phyloP scores from a whole-genome alignment of 2,329 filamentous ascomycete genomes.

The Aspergillus aculeatus region DNA sequence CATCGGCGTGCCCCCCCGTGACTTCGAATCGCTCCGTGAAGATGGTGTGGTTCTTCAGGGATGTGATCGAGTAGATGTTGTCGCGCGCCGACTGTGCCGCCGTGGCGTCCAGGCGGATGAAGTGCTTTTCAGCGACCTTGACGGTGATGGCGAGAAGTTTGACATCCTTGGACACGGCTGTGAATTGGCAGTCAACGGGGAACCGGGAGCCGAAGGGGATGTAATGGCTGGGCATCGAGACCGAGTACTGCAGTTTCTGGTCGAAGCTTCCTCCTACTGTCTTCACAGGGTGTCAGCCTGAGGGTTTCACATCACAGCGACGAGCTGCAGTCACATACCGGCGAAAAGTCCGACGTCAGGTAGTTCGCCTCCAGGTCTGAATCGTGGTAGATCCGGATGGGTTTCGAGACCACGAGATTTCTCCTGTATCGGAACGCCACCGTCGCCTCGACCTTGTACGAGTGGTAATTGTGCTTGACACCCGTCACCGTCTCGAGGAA shows the following conservation, averaged over 20 bases:
- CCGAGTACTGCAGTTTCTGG: constrained; percentile 16
- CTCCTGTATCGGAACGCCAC: constrained; percentile 10
- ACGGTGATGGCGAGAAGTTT: constrained; percentile 11
- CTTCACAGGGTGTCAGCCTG: neutral
- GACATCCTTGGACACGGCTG: constrained; percentile 14
- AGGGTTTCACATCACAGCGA: too few relatives aligned
- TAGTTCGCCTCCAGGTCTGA: constrained; percentile 1
- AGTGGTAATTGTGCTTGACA: constrained; percentile 16
- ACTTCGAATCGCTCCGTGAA: neutral
- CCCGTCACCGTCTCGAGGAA: constrained; percentile 16
- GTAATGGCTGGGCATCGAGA: constrained; percentile 19
- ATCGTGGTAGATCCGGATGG: constrained; percentile 16
- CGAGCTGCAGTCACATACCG: constrained; percentile 3
- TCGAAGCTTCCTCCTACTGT: constrained; percentile 10
- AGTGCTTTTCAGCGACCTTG: constrained; percentile 18
- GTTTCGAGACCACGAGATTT: constrained; percentile 15
- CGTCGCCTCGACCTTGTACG: constrained; percentile 16
- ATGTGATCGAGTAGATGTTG: constrained; percentile 14
- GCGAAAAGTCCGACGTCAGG: neutral
- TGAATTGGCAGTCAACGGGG: constrained; percentile 19
- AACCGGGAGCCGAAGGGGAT: constrained; percentile 23
- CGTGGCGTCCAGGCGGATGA: constrained; percentile 15
- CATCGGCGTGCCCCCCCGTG: neutral
- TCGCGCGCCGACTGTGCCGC: constrained; percentile 18
- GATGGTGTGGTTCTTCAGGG: constrained; percentile 8